A percentile compares a stretch with the other conserved stretches of the same genome.
Evolutionary conservation across 768 basidiomycete species (phyloP).

Genomic region (Auricularia sp.): DNA sequence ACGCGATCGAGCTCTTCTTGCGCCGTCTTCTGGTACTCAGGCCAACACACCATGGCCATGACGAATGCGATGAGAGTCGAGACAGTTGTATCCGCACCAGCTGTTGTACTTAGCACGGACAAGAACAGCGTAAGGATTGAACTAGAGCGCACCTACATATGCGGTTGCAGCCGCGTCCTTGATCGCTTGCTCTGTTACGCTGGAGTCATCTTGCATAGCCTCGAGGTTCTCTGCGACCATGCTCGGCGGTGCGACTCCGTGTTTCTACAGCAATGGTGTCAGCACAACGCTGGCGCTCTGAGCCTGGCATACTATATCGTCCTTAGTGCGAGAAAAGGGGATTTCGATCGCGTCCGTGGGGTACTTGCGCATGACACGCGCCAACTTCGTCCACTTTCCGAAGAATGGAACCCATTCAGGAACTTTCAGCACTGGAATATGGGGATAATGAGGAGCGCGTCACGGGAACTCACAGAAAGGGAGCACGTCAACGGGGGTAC

Average conservation of each 20-base stretch:
- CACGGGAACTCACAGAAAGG: slow-evolving; percentile 20
- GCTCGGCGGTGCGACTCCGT: background rate
- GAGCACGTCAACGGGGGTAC: slow-evolving; percentile 23
- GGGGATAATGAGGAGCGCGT: background rate
- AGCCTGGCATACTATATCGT: background rate
- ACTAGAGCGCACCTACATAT: background rate
- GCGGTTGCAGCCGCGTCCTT: background rate
- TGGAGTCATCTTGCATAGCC: background rate
- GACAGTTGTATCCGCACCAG: slow-evolving; percentile 64
- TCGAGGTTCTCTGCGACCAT: background rate
- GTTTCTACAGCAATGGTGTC: background rate
- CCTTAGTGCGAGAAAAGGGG: background rate
- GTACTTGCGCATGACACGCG: background rate
- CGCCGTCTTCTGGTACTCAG: slow-evolving; percentile 8
- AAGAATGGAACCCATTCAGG: background rate
- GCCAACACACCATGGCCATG: slow-evolving; percentile 9
- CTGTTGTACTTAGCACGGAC: slow-evolving; percentile 82
- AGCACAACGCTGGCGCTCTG: background rate
- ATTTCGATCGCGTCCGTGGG: background rate
- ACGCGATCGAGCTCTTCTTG: slow-evolving; percentile 9
- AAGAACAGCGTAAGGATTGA: slow-evolving; percentile 28
- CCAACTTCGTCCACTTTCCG: background rate
- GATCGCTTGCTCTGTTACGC: background rate
- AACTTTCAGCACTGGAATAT: background rate
- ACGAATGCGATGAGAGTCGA: slow-evolving; percentile 7